Evolutionary conservation across 1,284 basidiomycete species (phyloP), one percentile per base, ranked within the genome.

Genomic region (Dichomitus squalens): DNA sequence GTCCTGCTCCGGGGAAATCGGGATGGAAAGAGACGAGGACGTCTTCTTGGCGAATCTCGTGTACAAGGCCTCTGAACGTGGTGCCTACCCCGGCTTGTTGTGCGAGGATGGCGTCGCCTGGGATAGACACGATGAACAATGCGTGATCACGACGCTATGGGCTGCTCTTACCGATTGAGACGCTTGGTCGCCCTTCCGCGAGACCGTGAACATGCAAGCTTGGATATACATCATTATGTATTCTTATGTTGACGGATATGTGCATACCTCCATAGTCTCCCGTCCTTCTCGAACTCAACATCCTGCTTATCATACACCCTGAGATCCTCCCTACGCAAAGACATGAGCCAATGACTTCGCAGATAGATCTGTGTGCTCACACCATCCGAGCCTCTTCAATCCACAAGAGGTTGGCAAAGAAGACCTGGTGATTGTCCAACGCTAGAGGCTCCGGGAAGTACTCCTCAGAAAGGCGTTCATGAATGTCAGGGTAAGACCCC

Each of bases 101-200:
- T 0, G 84, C 81, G 11, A 83, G 71, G 34, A 88, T 82, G 0
- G 68, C 66, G 66, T 86, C 85, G 3, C 84, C 84, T 86, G 46
- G 38, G 48, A 39, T 55, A 48, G 40, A 36, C 9, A 39, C 12
- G 39, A 14, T 49, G 9, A 52, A 14, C 20, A 14, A 31, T 18
- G 7, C n/a, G 34, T 33, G 1, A 14, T 21, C 9, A 20, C 9
- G 14, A 41, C 29, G 31, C 27, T 12, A 43, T 52, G 21, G 7
- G 9, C 33, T 6, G 20, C 7, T 36, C 31, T 64, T 49, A 80
- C 86, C 84, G n/a, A 83, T 74, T 1, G 86, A 72, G 2, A 87
- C 84, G 59, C 84, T 85, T 0, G 84, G 85, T 1, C 84, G 76
- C 56, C 86, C 87, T 68, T 88, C 86, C 0, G 86, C 84, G 0